A percentile compares a stretch with the other conserved stretches of the same genome.
Conservation (phyloP, 257 asterid genomes). For the Oldenlandia corymbosa region DNA sequence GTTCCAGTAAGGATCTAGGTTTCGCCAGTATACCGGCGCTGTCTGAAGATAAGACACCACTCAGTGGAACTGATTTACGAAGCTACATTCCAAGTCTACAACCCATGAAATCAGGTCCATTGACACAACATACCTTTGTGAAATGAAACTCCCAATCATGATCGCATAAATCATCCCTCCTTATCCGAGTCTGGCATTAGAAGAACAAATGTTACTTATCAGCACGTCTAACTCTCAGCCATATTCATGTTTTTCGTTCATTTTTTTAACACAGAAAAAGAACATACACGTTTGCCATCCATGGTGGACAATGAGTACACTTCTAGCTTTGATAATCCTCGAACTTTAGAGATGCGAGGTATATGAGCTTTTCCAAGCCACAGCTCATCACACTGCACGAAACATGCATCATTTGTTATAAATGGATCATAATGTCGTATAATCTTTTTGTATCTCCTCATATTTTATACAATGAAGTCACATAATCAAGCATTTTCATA, state of each 20-base stretch:
- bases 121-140: conserved; percentile 47
- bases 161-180: conserved; percentile 60
- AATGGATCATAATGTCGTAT: background rate
- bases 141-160: conserved; percentile 77
- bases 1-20: conserved; percentile 70
- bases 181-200: conserved; percentile 60
- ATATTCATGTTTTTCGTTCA: background rate
- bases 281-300: conserved; percentile 67
- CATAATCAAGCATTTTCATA: background rate
- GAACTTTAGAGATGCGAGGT: conserved; percentile 57
- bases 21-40: conserved; percentile 71
- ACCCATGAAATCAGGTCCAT: background rate
- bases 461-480: background rate
- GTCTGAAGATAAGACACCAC: conserved; percentile 27
- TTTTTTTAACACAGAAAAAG: background rate
- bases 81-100: background rate
- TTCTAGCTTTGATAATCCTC: conserved; percentile 46
- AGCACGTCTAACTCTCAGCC: background rate
- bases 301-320: conserved; percentile 52
- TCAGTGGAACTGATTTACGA: background rate
- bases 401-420: background rate
- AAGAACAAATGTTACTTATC: conserved; percentile 2
- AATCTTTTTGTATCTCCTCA: background rate
- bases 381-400: conserved; percentile 60
- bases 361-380: conserved; percentile 78